Conservation (phyloP, 2,329 filamentous ascomycete species). For the Acrocalymma vagum region DNA sequence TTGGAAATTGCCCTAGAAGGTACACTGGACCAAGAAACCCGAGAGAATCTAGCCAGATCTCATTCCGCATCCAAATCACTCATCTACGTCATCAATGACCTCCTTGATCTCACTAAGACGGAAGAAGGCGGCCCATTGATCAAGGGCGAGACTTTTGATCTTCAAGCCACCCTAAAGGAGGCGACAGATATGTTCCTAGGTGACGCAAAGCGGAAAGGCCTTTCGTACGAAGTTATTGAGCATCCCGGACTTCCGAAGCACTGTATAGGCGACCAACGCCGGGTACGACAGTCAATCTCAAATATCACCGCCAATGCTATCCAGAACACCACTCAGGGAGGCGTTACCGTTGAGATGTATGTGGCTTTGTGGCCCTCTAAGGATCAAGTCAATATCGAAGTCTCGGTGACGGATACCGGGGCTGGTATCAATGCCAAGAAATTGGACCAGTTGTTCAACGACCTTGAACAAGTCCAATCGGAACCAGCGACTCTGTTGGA, state of each 20-base stretch:
- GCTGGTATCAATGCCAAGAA: conserved; percentile 67
- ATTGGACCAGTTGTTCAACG: conserved; percentile 68
- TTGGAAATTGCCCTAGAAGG: conserved; percentile 90
- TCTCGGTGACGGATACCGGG: conserved; percentile 80
- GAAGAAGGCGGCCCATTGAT: conserved; percentile 82
- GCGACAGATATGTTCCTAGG: conserved; percentile 77
- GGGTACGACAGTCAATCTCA: conserved; percentile 81
- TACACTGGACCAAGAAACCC: conserved; percentile 77
- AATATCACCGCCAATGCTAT: conserved; percentile 89
- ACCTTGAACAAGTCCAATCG: conserved; percentile 69
- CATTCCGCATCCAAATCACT: conserved; percentile 92
- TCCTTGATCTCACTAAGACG: conserved; percentile 86
- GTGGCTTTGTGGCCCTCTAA: conserved; percentile 52
- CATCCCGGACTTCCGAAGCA: conserved; percentile 73
- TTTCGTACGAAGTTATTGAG: conserved; percentile 73
- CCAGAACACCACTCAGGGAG: conserved; percentile 75
- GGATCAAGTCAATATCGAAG: conserved; percentile 72
- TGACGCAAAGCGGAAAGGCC: conserved; percentile 78
- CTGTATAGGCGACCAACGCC: conserved; percentile 81
- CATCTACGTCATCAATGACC: conserved; percentile 93
- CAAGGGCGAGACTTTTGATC: conserved; percentile 82
- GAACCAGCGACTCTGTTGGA: conserved; percentile 37
- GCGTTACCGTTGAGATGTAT: conserved; percentile 75
- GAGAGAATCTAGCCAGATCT: conserved; percentile 83
- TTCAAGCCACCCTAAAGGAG: conserved; percentile 75